A percentile compares a stretch with the other conserved stretches of the same genome.
These are phyloP conservation scores for Hygrophoropsis aurantiaca DNA, from an alignment of 768 basidiomycete species.

Conservation along the genomic window DNA sequence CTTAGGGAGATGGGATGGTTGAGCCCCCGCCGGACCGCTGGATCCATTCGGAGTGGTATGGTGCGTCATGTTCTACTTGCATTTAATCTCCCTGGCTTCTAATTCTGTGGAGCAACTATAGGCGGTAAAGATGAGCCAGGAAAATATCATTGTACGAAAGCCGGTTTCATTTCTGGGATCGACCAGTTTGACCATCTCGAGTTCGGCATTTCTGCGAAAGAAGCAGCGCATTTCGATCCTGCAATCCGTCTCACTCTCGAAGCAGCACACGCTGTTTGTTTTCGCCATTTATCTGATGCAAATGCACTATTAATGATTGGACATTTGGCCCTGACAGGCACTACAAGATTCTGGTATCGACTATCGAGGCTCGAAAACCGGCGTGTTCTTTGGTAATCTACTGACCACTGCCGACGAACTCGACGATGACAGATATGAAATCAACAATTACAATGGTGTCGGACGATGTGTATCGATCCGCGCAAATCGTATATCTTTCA, in stretches of 20 bases:
- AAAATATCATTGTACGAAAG: slow-evolving; percentile 26
- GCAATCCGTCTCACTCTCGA: slow-evolving; percentile 30
- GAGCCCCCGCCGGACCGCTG: slow-evolving; percentile 25
- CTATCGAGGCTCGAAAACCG: slow-evolving; percentile 41
- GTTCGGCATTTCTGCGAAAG: slow-evolving; percentile 32
- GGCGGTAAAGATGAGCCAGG: slow-evolving; percentile 31
- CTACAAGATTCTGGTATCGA: slow-evolving; percentile 49
- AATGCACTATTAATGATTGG: background rate
- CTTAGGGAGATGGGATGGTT: slow-evolving; percentile 30
- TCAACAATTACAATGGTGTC: slow-evolving; percentile 26
- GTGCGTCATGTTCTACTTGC: slow-evolving; percentile 10
- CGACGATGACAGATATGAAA: slow-evolving; percentile 25
- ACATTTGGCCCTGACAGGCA: slow-evolving; percentile 20
- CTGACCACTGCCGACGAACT: slow-evolving; percentile 27
- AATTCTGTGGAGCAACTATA: slow-evolving; percentile 2
- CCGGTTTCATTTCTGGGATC: slow-evolving; percentile 29
- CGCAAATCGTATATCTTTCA: slow-evolving; percentile 13
- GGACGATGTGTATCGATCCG: slow-evolving; percentile 29
- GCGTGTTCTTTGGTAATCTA: slow-evolving; percentile 31
- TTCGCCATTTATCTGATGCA: background rate
- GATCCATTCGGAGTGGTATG: slow-evolving; percentile 31
- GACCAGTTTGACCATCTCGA: slow-evolving; percentile 34
- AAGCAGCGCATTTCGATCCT: slow-evolving; percentile 29
- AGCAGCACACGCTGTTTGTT: slow-evolving; percentile 27
- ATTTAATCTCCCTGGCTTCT: background rate